Evolutionary conservation across 768 basidiomycete genomes (phyloP).

Genomic region (Strobilomyces dryophilus): DNA sequence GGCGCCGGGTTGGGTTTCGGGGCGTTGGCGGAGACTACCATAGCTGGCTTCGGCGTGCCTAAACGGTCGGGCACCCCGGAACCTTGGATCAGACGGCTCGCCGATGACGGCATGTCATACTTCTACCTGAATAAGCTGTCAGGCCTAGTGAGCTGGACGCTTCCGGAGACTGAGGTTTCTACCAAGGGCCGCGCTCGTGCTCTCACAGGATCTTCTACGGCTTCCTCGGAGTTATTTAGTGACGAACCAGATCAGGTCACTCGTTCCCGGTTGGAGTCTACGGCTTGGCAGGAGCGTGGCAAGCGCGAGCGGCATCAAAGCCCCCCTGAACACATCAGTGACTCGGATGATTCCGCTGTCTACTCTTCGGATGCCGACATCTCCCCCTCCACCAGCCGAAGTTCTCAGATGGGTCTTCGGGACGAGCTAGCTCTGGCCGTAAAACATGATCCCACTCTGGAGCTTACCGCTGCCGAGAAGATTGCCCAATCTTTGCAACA

Average conservation of each 20-base stretch:
- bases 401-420: conserved; percentile 27
- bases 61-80: conserved; percentile 63
- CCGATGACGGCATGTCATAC: conserved; percentile 79
- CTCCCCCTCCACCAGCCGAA: conserved; percentile 29
- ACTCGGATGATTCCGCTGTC: conserved; percentile 74
- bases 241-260: conserved; percentile 21
- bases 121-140: conserved; percentile 73
- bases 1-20: conserved; percentile 49
- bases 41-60: conserved; percentile 58
- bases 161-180: conserved; percentile 43
- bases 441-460: conserved; percentile 27
- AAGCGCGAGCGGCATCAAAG: conserved; percentile 28
- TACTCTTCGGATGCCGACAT: conserved; percentile 32
- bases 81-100: conserved; percentile 78
- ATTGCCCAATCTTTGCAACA: conserved; percentile 65
- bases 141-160: conserved; percentile 65
- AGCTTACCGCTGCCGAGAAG: conserved; percentile 63
- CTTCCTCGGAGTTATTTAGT: conserved; percentile 27
- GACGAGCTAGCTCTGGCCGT: conserved; percentile 15
- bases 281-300: conserved; percentile 26
- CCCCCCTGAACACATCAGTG: conserved; percentile 48
- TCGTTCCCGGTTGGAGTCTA: conserved; percentile 35
- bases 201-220: conserved; percentile 31
- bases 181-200: conserved; percentile 32
- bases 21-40: conserved; percentile 32